phyloP scores from a whole-genome alignment of 257 asterid species.

The Penstemon barbatus region DNA sequence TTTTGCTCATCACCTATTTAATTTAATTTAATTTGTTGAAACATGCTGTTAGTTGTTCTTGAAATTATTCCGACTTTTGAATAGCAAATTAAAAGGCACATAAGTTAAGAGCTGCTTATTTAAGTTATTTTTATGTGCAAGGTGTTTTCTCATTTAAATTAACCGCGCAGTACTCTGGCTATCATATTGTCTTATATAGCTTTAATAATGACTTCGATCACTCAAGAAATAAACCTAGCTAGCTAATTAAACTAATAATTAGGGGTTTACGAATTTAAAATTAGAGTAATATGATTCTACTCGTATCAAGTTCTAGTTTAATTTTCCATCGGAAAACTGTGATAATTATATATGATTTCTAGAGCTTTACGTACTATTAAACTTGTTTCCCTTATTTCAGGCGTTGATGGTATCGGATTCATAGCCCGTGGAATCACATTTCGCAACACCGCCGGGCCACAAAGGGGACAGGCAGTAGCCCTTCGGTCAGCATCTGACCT shows the following conservation, averaged over 20 bases:
- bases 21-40: too few species aligned
- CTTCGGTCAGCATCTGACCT: slow-evolving; percentile 91
- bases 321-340: too few species aligned
- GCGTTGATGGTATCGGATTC: slow-evolving; percentile 82
- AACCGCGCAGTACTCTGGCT: background rate
- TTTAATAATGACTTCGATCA: background rate
- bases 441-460: slow-evolving; percentile 82
- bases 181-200: background rate
- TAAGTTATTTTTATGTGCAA: background rate
- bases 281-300: too few species aligned
- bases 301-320: too few species aligned
- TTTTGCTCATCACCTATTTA: too few species aligned
- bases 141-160: slow-evolving; percentile 14
- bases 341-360: too few species aligned
- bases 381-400: slow-evolving; percentile 26
- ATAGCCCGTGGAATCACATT: slow-evolving; percentile 88
- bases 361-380: background rate
- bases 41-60: background rate
- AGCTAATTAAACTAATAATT: too few species aligned
- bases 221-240: too few species aligned
- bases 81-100: background rate
- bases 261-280: too few species aligned
- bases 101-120: too few species aligned
- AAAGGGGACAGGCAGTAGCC: slow-evolving; percentile 80
- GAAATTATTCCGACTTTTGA: background rate